Evolutionary conservation across 345 rosid genomes (phyloP).

Genomic region (Bruguiera sexangula): DNA sequence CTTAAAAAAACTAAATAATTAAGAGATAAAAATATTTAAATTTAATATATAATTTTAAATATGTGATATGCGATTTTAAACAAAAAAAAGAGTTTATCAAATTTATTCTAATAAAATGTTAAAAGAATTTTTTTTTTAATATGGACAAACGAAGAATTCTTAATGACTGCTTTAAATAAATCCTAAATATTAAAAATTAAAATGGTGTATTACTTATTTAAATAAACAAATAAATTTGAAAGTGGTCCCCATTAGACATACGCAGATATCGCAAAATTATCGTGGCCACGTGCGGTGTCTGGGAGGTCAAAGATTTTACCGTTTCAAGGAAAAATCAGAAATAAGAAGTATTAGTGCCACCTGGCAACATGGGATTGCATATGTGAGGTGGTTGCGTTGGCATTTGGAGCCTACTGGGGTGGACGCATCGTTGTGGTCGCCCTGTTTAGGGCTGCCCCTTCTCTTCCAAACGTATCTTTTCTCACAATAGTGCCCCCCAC

Average conservation of each 20-base stretch:
- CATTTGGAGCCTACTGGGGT: conserved; percentile 4
- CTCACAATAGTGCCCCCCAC: background rate
- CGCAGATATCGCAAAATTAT: conserved; percentile 14
- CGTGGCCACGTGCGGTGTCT: conserved; percentile 36
- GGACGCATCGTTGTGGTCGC: conserved; percentile 14
- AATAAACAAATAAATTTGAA: too few relatives aligned
- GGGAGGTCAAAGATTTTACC: conserved; percentile 21
- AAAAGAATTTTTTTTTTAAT: too few relatives aligned
- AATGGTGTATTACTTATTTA: too few relatives aligned
- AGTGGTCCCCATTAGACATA: background rate
- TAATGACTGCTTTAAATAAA: too few relatives aligned
- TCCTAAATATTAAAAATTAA: too few relatives aligned
- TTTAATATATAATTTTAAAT: too few relatives aligned
- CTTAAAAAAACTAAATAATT: too few relatives aligned
- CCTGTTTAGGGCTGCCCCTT: conserved; percentile 20
- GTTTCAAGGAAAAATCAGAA: background rate
- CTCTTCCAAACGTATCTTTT: background rate
- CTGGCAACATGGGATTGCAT: conserved; percentile 11
- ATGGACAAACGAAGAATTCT: too few relatives aligned
- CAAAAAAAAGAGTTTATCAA: too few relatives aligned
- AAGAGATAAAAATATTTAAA: too few relatives aligned
- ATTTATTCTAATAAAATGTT: too few relatives aligned
- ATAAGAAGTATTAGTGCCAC: background rate
- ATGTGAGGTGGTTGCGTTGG: conserved; percentile 9
- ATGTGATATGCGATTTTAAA: too few relatives aligned